These are phyloP conservation scores for Mortierella sp. DNA, from an alignment of 371 early-diverging fungal genomes.

Conservation along the genomic window DNA sequence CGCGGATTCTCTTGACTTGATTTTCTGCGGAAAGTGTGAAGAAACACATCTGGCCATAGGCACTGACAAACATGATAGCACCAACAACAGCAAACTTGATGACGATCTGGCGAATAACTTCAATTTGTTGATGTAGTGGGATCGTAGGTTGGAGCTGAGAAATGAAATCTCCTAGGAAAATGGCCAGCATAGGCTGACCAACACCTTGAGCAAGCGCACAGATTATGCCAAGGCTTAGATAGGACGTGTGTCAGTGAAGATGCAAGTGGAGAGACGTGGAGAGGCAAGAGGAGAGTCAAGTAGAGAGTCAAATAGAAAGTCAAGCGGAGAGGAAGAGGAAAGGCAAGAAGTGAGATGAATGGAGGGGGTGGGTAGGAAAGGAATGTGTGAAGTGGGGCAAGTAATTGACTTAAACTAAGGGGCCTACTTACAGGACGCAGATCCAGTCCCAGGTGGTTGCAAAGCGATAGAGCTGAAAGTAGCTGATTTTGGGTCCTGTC, in stretches of 20 bases:
- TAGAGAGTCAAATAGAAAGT: no score
- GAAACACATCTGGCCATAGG: slow-evolving; percentile 60
- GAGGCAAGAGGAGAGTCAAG: no score
- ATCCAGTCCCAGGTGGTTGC: slow-evolving; percentile 65
- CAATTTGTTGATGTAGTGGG: no score
- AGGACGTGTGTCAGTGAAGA: not conserved
- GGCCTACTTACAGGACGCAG: slow-evolving; percentile 61
- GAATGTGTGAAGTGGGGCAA: not conserved
- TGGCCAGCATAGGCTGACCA: slow-evolving; percentile 52
- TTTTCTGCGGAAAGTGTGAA: slow-evolving; percentile 61
- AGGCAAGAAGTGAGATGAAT: not conserved
- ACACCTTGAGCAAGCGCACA: slow-evolving; percentile 26
- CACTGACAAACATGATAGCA: slow-evolving; percentile 56
- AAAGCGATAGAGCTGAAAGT: slow-evolving; percentile 69
- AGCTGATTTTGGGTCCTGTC: slow-evolving; percentile 53
- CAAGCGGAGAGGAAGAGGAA: no score
- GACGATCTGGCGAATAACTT: slow-evolving; percentile 7
- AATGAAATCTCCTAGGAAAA: slow-evolving; percentile 45
- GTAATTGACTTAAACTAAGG: slow-evolving; percentile 57
- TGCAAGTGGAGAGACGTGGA: no score
- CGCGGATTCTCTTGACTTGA: slow-evolving; percentile 68
- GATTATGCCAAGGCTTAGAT: slow-evolving; percentile 12
- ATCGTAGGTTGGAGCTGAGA: no score
- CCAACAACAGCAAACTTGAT: slow-evolving; percentile 60
- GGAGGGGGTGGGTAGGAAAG: not conserved